phyloP scores from a whole-genome alignment of 306 rosid species.

The Rosa chinensis region DNA sequence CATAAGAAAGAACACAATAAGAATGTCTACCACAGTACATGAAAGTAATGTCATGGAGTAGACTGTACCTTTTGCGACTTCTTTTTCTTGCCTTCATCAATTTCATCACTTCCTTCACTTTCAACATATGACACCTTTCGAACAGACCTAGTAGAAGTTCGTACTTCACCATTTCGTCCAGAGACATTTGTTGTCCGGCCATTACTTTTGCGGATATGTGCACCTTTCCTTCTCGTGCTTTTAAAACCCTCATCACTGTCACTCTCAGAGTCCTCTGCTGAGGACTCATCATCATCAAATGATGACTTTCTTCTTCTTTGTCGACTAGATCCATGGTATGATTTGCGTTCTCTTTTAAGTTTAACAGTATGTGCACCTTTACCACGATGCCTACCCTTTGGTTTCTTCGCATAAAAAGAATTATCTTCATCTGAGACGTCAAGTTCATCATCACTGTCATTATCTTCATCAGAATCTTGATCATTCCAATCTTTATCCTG shows the following conservation, averaged over 20 bases:
- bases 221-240: constrained; percentile 51
- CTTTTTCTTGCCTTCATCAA: constrained; percentile 90
- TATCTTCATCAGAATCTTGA: constrained; percentile 76
- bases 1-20: neutral
- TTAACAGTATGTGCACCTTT: constrained; percentile 54
- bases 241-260: constrained; percentile 71
- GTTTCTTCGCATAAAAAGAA: constrained; percentile 62
- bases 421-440: constrained; percentile 78
- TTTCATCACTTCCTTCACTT: constrained; percentile 95
- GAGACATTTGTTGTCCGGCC: constrained; percentile 47
- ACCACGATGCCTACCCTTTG: constrained; percentile 56
- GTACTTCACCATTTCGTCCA: constrained; percentile 67
- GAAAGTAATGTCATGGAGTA: constrained; percentile 14
- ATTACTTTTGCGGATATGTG: constrained; percentile 58
- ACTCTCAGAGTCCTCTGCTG: constrained; percentile 73
- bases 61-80: constrained; percentile 73
- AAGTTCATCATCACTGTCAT: constrained; percentile 62
- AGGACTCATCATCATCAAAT: constrained; percentile 79
- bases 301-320: constrained; percentile 72
- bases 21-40: neutral
- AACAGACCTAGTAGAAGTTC: constrained; percentile 83
- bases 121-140: constrained; percentile 98
- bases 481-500: constrained; percentile 92
- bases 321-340: constrained; percentile 51
- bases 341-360: constrained; percentile 56